Evolutionary conservation across 768 basidiomycete genomes (phyloP).

Genomic region (Cystobasidium ongulense): DNA sequence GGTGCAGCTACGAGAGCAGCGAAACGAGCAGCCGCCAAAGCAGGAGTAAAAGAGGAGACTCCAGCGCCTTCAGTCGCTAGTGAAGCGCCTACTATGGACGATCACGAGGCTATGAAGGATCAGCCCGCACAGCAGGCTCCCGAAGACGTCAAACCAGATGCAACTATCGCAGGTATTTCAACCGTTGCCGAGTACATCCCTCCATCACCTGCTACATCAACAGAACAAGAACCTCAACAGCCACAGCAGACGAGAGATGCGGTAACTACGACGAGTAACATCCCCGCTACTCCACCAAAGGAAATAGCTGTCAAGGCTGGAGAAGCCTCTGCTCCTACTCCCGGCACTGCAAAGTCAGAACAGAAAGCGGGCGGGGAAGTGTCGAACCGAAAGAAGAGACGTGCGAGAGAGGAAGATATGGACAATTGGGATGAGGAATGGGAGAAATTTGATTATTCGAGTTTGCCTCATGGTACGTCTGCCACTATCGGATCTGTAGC

Average conservation of each 20-base stretch:
- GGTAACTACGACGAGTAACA: background rate
- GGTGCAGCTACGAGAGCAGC: slow-evolving; percentile 29
- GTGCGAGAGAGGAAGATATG: slow-evolving; percentile 20
- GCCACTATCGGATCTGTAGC: background rate
- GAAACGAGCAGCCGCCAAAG: background rate
- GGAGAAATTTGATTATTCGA: slow-evolving; percentile 36
- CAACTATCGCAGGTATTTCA: background rate
- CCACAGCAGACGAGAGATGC: background rate
- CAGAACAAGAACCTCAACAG: background rate
- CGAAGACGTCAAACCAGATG: background rate
- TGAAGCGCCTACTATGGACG: background rate
- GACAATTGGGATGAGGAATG: slow-evolving; percentile 38
- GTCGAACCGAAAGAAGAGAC: slow-evolving; percentile 30
- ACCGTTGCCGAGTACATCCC: background rate
- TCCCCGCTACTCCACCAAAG: slow-evolving; percentile 2
- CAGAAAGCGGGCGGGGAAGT: background rate
- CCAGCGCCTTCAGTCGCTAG: background rate
- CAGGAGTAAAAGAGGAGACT: background rate
- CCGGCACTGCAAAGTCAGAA: background rate
- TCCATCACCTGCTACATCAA: background rate
- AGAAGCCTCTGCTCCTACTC: background rate
- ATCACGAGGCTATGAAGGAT: background rate
- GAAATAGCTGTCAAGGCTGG: background rate
- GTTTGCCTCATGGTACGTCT: slow-evolving; percentile 37
- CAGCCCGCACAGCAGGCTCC: background rate